Conservation (phyloP, 225 moss, liverwort and hornwort species). For the Anthoceros angustus region DNA sequence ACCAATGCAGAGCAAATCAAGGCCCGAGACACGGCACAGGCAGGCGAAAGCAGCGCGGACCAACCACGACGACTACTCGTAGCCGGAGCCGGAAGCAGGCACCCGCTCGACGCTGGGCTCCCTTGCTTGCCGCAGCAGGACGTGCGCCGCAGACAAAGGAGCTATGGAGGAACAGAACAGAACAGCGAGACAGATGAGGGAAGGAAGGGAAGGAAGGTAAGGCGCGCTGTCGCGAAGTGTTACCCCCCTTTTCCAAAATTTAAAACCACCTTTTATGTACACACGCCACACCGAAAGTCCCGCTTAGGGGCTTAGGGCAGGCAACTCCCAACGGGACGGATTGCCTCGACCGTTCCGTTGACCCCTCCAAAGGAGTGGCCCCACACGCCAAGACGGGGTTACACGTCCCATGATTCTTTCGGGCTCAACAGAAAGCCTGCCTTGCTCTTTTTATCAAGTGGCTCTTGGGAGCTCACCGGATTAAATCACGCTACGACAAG, state of each 20-base stretch:
- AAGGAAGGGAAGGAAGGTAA: not conserved
- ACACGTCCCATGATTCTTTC: not conserved
- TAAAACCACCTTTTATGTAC: no score
- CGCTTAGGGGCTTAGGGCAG: no score
- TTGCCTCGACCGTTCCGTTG: not conserved
- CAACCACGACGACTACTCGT: no score
- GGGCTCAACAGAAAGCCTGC: not conserved
- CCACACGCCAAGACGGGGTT: constrained; percentile 2
- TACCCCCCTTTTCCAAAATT: not conserved
- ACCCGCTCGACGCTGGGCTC: not conserved
- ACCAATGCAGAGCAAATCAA: not conserved
- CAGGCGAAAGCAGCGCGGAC: not conserved
- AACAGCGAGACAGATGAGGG: not conserved
- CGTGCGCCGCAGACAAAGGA: no score
- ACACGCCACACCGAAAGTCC: no score
- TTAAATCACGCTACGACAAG: no score
- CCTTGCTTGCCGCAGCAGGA: not conserved
- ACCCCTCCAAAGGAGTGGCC: not conserved
- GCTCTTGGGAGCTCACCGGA: no score
- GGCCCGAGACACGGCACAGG: not conserved
- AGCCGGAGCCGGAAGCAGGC: no score
- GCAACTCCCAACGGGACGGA: not conserved
- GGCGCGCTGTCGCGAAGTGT: not conserved
- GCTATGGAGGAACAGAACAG: not conserved
- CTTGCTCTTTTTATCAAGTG: not conserved